A percentile compares a stretch with the other conserved stretches of the same genome.
These are phyloP conservation scores for Trichoderma erinaceum DNA, from an alignment of 495 filamentous ascomycete species.

Conservation along the genomic window DNA sequence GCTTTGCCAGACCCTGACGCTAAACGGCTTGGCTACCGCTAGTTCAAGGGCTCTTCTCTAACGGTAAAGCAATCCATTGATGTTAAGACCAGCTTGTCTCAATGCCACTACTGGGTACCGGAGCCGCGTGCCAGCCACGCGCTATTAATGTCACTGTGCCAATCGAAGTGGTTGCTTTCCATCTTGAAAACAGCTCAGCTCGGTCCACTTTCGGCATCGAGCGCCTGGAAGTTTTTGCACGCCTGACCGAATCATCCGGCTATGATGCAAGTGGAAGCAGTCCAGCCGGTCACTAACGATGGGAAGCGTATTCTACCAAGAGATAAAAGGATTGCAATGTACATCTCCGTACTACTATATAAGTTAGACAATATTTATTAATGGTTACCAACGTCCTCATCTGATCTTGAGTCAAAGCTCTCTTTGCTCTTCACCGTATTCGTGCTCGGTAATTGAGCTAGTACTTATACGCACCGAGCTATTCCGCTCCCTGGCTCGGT, in stretches of 20 bases:
- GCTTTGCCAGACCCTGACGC: no score
- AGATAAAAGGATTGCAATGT: neutral
- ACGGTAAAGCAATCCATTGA: no score
- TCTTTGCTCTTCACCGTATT: neutral
- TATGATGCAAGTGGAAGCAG: neutral
- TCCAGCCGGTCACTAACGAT: neutral
- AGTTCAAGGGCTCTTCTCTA: no score
- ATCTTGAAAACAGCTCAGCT: neutral
- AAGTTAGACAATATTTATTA: neutral
- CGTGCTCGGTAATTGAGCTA: slow-evolving; percentile 6
- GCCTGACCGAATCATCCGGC: neutral
- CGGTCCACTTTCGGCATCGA: neutral
- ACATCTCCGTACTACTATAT: neutral
- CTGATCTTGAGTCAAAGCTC: neutral
- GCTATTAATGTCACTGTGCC: no score
- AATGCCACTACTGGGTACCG: no score
- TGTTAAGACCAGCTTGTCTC: no score
- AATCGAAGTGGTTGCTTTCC: neutral
- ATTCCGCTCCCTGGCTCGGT: neutral
- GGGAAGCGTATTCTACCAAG: neutral
- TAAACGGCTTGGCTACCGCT: no score
- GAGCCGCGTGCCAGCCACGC: no score
- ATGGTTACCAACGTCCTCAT: neutral
- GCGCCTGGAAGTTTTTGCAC: neutral
- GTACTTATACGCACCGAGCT: neutral